Conservation (phyloP, 495 filamentous ascomycete species). For the Acidomyces sp. region DNA sequence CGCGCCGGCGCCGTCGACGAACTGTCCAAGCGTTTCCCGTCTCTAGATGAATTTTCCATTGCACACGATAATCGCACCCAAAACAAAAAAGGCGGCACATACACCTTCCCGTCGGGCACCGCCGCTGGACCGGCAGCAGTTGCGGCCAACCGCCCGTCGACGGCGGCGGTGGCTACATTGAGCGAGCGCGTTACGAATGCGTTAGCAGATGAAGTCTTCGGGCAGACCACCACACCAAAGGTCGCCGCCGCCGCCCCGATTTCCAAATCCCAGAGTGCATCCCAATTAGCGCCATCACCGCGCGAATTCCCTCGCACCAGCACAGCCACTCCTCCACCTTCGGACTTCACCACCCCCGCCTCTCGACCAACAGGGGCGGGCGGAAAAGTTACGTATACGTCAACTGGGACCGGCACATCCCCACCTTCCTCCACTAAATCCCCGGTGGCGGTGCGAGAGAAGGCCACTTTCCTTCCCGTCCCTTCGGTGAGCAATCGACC, state of each 20-base stretch:
- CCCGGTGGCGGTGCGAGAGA: too few species aligned
- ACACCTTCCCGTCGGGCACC: slow-evolving; percentile 56
- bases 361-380: slow-evolving; percentile 11
- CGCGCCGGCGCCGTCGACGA: slow-evolving; percentile 52
- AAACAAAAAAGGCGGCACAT: slow-evolving; percentile 70
- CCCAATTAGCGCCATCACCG: slow-evolving; percentile 1
- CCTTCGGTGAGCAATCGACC: slow-evolving; percentile 27
- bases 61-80: too few species aligned
- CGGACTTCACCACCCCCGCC: too few species aligned
- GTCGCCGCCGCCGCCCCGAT: too few species aligned
- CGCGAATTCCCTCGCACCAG: too few species aligned
- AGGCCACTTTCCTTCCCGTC: too few species aligned
- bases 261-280: slow-evolving; percentile 3
- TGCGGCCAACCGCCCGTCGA: not conserved
- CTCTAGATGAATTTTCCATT: slow-evolving; percentile 83
- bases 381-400: slow-evolving; percentile 29
- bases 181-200: slow-evolving; percentile 66
- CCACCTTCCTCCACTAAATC: slow-evolving; percentile 42
- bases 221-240: slow-evolving; percentile 33
- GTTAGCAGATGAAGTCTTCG: slow-evolving; percentile 82
- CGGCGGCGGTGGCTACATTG: slow-evolving; percentile 25
- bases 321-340: too few species aligned
- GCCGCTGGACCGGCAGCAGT: slow-evolving; percentile 41
- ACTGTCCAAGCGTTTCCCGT: slow-evolving; percentile 72
- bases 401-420: slow-evolving; percentile 84